A percentile compares a stretch with the other conserved stretches of the same genome.
Evolutionary conservation across 179 eudicot genomes (phyloP).

Genomic region (Vitellaria paradoxa): DNA sequence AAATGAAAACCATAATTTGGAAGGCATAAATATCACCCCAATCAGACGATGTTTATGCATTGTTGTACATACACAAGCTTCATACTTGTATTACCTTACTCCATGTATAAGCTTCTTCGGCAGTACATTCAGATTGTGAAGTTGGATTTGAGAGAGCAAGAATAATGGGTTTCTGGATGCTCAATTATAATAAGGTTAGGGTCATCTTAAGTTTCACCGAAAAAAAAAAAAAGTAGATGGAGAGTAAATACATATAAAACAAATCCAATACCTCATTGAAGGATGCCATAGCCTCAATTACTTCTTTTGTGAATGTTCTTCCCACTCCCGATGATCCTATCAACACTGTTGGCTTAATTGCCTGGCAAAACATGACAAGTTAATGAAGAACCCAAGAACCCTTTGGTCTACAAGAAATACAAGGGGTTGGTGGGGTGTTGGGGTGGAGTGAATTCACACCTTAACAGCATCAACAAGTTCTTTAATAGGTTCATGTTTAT

Average conservation of each 20-base stretch:
- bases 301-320: too few species aligned
- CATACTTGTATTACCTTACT: conserved; percentile 35
- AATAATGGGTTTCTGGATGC: conserved; percentile 56
- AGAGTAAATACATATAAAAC: not conserved
- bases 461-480: conserved; percentile 71
- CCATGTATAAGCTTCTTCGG: too few species aligned
- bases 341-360: too few species aligned
- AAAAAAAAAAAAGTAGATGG: not conserved
- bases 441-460: conserved; percentile 33
- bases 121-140: conserved; percentile 71
- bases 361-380: conserved; percentile 26
- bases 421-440: too few species aligned
- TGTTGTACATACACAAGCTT: not conserved
- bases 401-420: not conserved
- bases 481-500: conserved; percentile 73
- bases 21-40: not conserved
- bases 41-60: too few species aligned
- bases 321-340: too few species aligned
- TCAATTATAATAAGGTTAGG: not conserved
- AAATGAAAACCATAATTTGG: not conserved
- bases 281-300: too few species aligned
- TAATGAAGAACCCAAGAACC: not conserved
- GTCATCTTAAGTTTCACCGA: not conserved
- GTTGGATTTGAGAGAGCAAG: too few species aligned
- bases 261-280: too few species aligned